Evolutionary conservation across 2,329 filamentous ascomycete species (phyloP), one percentile per base, ranked within the genome.

Genomic region (Diaporthe caulivora): DNA sequence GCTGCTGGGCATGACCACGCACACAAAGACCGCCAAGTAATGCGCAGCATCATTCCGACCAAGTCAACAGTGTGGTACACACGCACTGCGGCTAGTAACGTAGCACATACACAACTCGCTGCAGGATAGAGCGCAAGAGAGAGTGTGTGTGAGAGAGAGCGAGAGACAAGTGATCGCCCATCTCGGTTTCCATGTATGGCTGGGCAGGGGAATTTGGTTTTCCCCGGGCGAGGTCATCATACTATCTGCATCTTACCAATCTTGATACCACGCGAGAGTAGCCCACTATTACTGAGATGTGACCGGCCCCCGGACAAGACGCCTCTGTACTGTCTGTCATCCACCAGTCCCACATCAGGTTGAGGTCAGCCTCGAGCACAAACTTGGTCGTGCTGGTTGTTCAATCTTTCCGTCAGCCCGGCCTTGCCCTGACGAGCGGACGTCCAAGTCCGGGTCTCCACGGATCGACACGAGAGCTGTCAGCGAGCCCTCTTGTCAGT

Each of bases 361-460:
- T 65, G 60, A 65, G 60, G 60, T 65, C 60, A 65, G 60, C 60
- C 42, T 24, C 18, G 21, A 51, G 60, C 11, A 65, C 21, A 24
- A 51, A 37, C 44, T 37, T 51, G 60, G 21, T 17, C 31, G 44
- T 65, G 7, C 18, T n/a, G 8, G 40, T 26, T 49, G 10, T 26
- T 34, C 60, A 64, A 8, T 24, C 42, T 49, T 7, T 37, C 44
- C 26, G 60, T 65, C 60, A 65, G 60, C 60, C 60, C 60, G 60
- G 42, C 42, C 60, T 65, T 42, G 60, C 42, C 60, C 26, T 49
- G 26, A n/a, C 34, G 60, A 34, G 29, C 29, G 18, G 31, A 51
- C 42, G 29, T 29, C 60, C 7, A 65, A 34, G 44, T 65, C 60
- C 44, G 60, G 21, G 21, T 65, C 42, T 65, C 42, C 42, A 51